Base-by-base conservation (phyloP, 257 asterid species). In the Lycium ferocissimum region DNA sequence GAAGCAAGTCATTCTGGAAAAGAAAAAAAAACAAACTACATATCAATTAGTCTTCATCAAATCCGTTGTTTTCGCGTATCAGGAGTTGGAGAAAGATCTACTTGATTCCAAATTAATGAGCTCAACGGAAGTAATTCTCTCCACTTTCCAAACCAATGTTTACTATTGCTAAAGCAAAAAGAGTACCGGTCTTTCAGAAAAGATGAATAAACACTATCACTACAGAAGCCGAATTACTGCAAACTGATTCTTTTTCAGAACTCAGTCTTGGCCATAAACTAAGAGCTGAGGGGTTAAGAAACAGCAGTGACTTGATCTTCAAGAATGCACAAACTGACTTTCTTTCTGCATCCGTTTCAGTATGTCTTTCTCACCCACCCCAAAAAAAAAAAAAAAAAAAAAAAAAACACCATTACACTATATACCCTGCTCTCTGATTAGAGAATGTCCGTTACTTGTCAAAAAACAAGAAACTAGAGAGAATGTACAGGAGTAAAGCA, bases 1-100 rank as follows among this genome's bases (percentile, higher is more conserved):
- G 99, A 87, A 97, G 96, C 92, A 95, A 92, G 86, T 97, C 99
- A 90, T 91, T 97, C 99, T 97, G 92, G 85, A 81, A 83, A 66
- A 61, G 81, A 15, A 88, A 76, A 58, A 80, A 45, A 63, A 17
- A 75, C 82, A 76, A 75, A 76, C 35, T 43, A 2, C 63, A 76
- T 13, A 51, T 76, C 47, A 26, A 51, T 76, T 26, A 76, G 40
- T 76, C 51, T 51, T 47, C 63, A 76, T 51, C 63, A 0, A 13
- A 26, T 22, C 37, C 40, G 2, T 13, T 47, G 81, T 13, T 51
- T 76, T 15, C 7, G 22, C 11, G 63, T 33, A 14, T 33, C 40
- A 26, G 40, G 82, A 14, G 13, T 53, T 75, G 81, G 81, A 75
- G 62, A 54, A 75, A 75, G 62, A 51, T 75, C n/a, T 75, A 51